A percentile compares a stretch with the other conserved stretches of the same genome.
phyloP scores from a whole-genome alignment of 129 eudicot species.

The Helianthus tuberosus region DNA sequence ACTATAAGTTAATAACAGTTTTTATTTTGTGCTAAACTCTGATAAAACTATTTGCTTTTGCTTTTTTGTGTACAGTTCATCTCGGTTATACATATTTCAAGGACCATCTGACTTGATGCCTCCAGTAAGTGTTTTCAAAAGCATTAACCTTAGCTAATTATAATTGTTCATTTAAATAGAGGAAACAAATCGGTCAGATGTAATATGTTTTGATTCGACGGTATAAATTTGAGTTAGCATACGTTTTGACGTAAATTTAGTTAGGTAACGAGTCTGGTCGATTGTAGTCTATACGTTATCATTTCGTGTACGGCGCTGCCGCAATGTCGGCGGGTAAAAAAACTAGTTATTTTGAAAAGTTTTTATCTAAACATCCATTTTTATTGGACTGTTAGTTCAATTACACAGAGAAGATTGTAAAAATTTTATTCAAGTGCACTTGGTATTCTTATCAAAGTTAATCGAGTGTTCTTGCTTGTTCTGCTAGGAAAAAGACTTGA shows the following conservation, averaged over 20 bases:
- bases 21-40: slow-evolving; percentile 2
- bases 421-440: background rate
- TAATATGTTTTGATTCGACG: too few species aligned
- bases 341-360: background rate
- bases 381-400: background rate
- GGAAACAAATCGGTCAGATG: too few species aligned
- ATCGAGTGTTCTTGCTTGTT: slow-evolving; percentile 21
- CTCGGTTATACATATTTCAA: slow-evolving; percentile 91
- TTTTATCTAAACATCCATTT: slow-evolving; percentile 2
- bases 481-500: slow-evolving; percentile 77
- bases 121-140: slow-evolving; percentile 55
- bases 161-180: background rate
- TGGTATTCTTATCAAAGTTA: slow-evolving; percentile 6
- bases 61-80: slow-evolving; percentile 49
- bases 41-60: slow-evolving; percentile 6
- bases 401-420: slow-evolving; percentile 6
- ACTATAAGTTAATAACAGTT: background rate
- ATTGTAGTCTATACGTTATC: too few species aligned
- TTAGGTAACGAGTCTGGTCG: too few species aligned
- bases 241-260: too few species aligned
- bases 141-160: slow-evolving; percentile 9
- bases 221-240: too few species aligned
- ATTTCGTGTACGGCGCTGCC: too few species aligned
- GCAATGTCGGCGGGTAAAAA: too few species aligned
- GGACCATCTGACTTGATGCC: slow-evolving; percentile 96